Evolutionary conservation across 805 yeast species (phyloP).

Genomic region (Vanderwaltozyma yarrowii): DNA sequence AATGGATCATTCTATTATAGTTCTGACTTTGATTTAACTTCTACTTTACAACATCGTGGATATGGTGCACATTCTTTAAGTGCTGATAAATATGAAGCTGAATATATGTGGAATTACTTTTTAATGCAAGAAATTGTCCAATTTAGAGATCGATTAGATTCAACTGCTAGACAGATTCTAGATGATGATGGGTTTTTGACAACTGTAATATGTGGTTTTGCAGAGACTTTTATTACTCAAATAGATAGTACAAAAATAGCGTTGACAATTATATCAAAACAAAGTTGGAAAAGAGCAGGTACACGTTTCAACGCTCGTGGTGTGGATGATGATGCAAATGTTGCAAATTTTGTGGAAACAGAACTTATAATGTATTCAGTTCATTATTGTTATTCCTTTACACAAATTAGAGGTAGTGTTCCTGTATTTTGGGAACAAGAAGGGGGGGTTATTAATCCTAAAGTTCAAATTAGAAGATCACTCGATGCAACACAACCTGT

Average conservation of each 20-base stretch:
- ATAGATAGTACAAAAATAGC: constrained; percentile 32
- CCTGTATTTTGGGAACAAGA: constrained; percentile 99
- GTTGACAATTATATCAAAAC: constrained; percentile 79
- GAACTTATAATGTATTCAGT: constrained; percentile 61
- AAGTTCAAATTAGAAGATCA: constrained; percentile 78
- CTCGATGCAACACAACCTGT: constrained; percentile 87
- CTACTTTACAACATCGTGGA: constrained; percentile 71
- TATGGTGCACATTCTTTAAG: constrained; percentile 36
- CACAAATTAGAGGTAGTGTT: constrained; percentile 86
- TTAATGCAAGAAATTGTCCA: constrained; percentile 73
- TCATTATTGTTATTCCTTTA: constrained; percentile 56
- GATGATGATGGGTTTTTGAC: constrained; percentile 77
- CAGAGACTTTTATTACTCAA: constrained; percentile 52
- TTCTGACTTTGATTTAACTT: constrained; percentile 84
- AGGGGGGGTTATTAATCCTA: constrained; percentile 75
- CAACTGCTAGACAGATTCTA: constrained; percentile 43
- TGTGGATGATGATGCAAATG: constrained; percentile 88
- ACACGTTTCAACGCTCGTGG: constrained; percentile 92
- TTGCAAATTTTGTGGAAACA: constrained; percentile 92
- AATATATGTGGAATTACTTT: constrained; percentile 95
- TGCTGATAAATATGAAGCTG: constrained; percentile 55
- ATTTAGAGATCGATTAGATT: constrained; percentile 61
- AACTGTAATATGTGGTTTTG: constrained; percentile 91
- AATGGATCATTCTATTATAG: constrained; percentile 91
- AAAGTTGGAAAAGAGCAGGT: constrained; percentile 94